A percentile compares a stretch with the other conserved stretches of the same genome.
Conservation (phyloP, 768 basidiomycete genomes). For the Sutorius australiensis region DNA sequence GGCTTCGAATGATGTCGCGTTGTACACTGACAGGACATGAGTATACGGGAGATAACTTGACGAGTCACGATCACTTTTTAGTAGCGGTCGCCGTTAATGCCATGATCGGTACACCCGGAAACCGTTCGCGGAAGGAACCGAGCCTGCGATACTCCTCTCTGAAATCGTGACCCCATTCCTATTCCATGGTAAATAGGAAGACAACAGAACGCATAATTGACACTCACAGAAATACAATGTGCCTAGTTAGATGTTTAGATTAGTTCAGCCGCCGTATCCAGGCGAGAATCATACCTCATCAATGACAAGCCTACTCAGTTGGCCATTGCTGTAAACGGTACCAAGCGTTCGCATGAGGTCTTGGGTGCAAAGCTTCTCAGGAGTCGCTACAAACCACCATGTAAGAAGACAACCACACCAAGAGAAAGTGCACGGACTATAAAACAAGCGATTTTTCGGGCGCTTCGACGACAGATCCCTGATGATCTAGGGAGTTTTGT, state of each 20-base stretch:
- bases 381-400: constrained; percentile 52
- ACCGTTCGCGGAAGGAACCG: constrained; percentile 64
- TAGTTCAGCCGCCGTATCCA: neutral
- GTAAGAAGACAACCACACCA: neutral
- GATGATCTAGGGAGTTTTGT: constrained; percentile 45
- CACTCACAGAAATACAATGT: constrained; percentile 73
- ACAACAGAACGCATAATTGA: neutral
- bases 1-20: constrained; percentile 62
- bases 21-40: constrained; percentile 52
- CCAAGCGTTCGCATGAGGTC: constrained; percentile 53
- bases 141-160: constrained; percentile 69
- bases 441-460: constrained; percentile 61
- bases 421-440: constrained; percentile 46
- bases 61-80: constrained; percentile 38
- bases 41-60: neutral
- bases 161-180: constrained; percentile 89
- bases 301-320: constrained; percentile 71
- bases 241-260: constrained; percentile 44
- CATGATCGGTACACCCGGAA: constrained; percentile 76
- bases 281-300: constrained; percentile 57
- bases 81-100: constrained; percentile 86
- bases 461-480: constrained; percentile 57
- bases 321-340: constrained; percentile 47
- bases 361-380: constrained; percentile 60
- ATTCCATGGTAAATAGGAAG: neutral